Percentiles rank a stretch among this genome's conserved stretches.
phyloP scores from a whole-genome alignment of 257 asterid species.

The Echium plantagineum region DNA sequence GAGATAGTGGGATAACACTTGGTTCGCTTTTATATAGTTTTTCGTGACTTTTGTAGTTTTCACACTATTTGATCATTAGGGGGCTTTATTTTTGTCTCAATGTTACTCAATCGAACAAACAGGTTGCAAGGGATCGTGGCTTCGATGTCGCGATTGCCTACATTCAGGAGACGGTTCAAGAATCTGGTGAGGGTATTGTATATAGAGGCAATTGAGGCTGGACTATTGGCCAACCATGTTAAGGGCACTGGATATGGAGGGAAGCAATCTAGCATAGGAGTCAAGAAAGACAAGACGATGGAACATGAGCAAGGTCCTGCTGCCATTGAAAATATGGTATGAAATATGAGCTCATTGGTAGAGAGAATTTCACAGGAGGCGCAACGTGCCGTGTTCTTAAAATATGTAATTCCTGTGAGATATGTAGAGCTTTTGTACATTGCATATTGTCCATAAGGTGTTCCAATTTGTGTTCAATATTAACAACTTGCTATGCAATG shows the following conservation, averaged over 20 bases:
- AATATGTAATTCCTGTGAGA: no score
- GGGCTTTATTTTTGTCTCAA: no score
- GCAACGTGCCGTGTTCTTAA: background rate
- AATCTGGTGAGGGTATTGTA: slow-evolving; percentile 53
- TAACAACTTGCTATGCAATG: no score
- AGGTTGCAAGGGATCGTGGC: slow-evolving; percentile 80
- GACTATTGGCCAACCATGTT: slow-evolving; percentile 17
- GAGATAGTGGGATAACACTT: no score
- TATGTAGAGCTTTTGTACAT: no score
- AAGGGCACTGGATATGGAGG: slow-evolving; percentile 6
- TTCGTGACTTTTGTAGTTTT: no score
- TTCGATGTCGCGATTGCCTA: slow-evolving; percentile 61
- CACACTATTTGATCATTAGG: no score
- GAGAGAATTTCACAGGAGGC: background rate
- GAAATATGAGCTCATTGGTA: background rate
- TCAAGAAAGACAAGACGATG: slow-evolving; percentile 16
- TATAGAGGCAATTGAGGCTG: slow-evolving; percentile 39
- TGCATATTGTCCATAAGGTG: no score
- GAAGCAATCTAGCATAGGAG: slow-evolving; percentile 16
- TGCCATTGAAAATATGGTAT: slow-evolving; percentile 19
- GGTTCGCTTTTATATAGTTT: no score
- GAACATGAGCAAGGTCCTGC: background rate
- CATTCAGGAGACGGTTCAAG: slow-evolving; percentile 67
- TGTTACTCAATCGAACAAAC: background rate
- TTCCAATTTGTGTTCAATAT: no score